Evolutionary conservation across 2,329 filamentous ascomycete species (phyloP).

Genomic region (Fusarium devonianum): DNA sequence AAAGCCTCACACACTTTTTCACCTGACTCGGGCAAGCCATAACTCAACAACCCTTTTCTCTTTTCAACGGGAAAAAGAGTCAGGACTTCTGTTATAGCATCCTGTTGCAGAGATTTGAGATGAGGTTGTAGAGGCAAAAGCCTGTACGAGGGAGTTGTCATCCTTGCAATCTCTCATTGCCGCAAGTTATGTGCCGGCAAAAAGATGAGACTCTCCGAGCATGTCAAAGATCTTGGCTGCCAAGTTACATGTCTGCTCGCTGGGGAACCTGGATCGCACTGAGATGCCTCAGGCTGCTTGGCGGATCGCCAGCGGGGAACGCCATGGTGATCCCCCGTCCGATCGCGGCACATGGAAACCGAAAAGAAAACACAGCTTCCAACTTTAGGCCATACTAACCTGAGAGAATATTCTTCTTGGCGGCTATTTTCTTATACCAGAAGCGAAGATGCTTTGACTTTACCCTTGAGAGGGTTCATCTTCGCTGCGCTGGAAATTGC

Average conservation of each 20-base stretch:
- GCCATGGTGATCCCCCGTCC: slow-evolving; percentile 33
- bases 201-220: slow-evolving; percentile 15
- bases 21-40: slow-evolving; percentile 38
- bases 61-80: slow-evolving; percentile 38
- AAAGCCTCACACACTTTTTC: slow-evolving; percentile 34
- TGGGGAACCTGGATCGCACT: slow-evolving; percentile 12
- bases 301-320: slow-evolving; percentile 35
- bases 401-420: slow-evolving; percentile 29
- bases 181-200: slow-evolving; percentile 26
- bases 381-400: slow-evolving; percentile 14
- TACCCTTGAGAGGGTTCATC: not conserved
- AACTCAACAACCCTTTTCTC: slow-evolving; percentile 36
- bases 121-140: slow-evolving; percentile 33
- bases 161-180: slow-evolving; percentile 29
- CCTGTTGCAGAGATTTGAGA: slow-evolving; percentile 37
- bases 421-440: not conserved
- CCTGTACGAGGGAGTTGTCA: slow-evolving; percentile 39
- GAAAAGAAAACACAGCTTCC: slow-evolving; percentile 32
- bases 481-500: no score
- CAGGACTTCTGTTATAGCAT: slow-evolving; percentile 38
- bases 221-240: slow-evolving; percentile 10
- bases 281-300: slow-evolving; percentile 37
- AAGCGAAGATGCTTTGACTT: not conserved
- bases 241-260: slow-evolving; percentile 24
- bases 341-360: slow-evolving; percentile 18